Conservation (phyloP, 2,329 filamentous ascomycete species). For the Aspergillus alliaceus region DNA sequence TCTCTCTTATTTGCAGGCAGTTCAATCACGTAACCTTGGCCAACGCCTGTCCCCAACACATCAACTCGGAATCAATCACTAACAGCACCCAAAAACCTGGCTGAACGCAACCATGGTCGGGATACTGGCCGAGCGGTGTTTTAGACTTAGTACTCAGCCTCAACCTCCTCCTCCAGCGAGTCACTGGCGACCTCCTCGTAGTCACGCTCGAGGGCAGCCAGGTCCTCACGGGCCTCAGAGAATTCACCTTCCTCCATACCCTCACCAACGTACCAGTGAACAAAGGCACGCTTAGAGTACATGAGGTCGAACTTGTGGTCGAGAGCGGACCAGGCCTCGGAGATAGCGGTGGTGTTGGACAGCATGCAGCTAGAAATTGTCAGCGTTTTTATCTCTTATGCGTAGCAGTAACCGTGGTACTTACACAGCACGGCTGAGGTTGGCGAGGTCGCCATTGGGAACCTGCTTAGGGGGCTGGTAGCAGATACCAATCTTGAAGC, state of each 20-base stretch:
- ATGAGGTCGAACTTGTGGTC: conserved; percentile 99
- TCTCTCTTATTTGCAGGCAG: conserved; percentile 39
- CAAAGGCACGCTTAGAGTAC: conserved; percentile 99
- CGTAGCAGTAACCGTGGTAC: conserved; percentile 41
- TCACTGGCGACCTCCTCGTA: conserved; percentile 98
- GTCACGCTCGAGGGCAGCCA: conserved; percentile 95
- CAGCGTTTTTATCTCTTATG: conserved; percentile 19
- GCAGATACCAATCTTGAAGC: conserved; percentile 99
- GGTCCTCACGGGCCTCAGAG: conserved; percentile 96
- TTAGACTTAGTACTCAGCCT: conserved; percentile 77
- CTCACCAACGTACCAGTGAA: conserved; percentile 99
- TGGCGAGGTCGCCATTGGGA: conserved; percentile 93
- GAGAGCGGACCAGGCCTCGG: conserved; percentile 95
- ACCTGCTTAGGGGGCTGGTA: conserved; percentile 97
- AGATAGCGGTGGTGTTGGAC: conserved; percentile 89
- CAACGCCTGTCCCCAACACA: conserved; percentile 25
- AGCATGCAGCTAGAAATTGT: conserved; percentile 77
- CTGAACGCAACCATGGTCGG: conserved; percentile 15
- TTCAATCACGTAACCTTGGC: conserved; percentile 23
- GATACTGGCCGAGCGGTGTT: background rate
- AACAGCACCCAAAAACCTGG: conserved; percentile 15
- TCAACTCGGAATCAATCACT: conserved; percentile 19
- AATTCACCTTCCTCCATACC: conserved; percentile 99
- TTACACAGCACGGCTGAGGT: conserved; percentile 97
- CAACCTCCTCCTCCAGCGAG: conserved; percentile 84